Base-by-base conservation (phyloP, 2,329 filamentous ascomycete genomes). In the Alternaria angustiovoidea region DNA sequence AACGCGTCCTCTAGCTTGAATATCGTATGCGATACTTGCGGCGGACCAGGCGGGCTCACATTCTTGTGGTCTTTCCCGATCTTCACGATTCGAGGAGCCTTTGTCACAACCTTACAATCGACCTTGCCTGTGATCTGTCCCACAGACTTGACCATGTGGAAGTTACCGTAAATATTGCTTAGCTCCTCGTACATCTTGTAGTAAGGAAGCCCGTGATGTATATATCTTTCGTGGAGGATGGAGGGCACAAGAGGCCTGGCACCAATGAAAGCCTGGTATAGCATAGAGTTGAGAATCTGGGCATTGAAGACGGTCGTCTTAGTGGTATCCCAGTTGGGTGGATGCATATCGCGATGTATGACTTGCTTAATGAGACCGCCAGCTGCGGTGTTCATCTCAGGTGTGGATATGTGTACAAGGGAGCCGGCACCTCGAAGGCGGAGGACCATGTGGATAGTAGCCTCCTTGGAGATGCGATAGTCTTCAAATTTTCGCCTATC, bases 381-480 rank as follows among this genome's bases (percentile, higher is more conserved):
- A 8, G 77, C 74, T 3, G 78, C 78, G 26, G 83, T 51, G 22
- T 70, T 74, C 76, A 82, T 80, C 32, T 59, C 39, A 20, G 39
- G n/a, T 70, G 34, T 24, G 42, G 42, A 11, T 38, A 7, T 20
- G 47, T 38, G 36, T 24, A 20, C 1, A 12, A 7, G 5, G 5
- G 11, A 7, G 5, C 53, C 58, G 65, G 80, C 83, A 76, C 85
- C 85, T 79, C 85, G 84, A 18, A 92, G 88, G 78, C 88, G 88
- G 68, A 91, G 87, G 62, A 91, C 88, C 36, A 92, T 81, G 70
- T 91, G 89, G 4, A 92, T 86, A 14, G 88, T 91, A 2, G 85
- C 87, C 78, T 81, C 78, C 74, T 95, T 94, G 81, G 94, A 91
- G 48, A 96, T 49, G 20, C 46, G 32, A 30, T 49, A 49, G 46